These are phyloP conservation scores for Gillenia trifoliata DNA, from an alignment of 306 rosid species.

Conservation along the genomic window DNA sequence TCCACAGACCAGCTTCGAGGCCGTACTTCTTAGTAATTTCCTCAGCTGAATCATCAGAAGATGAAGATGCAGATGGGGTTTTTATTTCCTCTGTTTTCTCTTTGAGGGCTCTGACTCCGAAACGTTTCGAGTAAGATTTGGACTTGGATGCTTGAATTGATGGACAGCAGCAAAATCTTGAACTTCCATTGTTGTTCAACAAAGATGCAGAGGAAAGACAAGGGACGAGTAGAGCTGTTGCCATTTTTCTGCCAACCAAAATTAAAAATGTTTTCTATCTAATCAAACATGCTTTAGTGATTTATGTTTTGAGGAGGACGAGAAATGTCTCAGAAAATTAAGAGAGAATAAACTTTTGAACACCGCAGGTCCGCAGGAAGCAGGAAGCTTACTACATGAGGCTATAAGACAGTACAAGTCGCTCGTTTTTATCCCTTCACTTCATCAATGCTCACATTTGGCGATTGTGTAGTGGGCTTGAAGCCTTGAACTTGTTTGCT, in stretches of 20 bases:
- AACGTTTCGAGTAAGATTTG: slow-evolving; percentile 23
- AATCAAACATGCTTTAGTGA: slow-evolving; percentile 14
- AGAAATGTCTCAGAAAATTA: background rate
- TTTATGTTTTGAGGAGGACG: background rate
- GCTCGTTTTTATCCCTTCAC: background rate
- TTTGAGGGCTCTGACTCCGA: slow-evolving; percentile 58
- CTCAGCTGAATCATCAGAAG: slow-evolving; percentile 46
- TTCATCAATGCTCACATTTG: background rate
- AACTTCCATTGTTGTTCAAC: slow-evolving; percentile 6
- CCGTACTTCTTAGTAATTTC: slow-evolving; percentile 81
- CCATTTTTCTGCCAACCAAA: slow-evolving; percentile 35
- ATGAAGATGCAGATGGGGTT: slow-evolving; percentile 44
- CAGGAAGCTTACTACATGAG: background rate
- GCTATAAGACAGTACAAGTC: slow-evolving; percentile 3
- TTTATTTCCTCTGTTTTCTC: slow-evolving; percentile 72
- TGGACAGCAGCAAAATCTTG: slow-evolving; percentile 17
- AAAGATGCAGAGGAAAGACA: slow-evolving; percentile 40
- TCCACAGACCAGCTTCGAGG: slow-evolving; percentile 94
- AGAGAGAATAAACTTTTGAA: no score
- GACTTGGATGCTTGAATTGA: slow-evolving; percentile 25
- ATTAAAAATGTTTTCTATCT: background rate
- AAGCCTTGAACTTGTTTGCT: background rate
- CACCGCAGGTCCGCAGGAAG: no score
- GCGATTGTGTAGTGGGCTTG: background rate
- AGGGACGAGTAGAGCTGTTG: slow-evolving; percentile 32